Evolutionary conservation across 139 green algal genomes (phyloP).

Genomic region (Nannochloris sp.): DNA sequence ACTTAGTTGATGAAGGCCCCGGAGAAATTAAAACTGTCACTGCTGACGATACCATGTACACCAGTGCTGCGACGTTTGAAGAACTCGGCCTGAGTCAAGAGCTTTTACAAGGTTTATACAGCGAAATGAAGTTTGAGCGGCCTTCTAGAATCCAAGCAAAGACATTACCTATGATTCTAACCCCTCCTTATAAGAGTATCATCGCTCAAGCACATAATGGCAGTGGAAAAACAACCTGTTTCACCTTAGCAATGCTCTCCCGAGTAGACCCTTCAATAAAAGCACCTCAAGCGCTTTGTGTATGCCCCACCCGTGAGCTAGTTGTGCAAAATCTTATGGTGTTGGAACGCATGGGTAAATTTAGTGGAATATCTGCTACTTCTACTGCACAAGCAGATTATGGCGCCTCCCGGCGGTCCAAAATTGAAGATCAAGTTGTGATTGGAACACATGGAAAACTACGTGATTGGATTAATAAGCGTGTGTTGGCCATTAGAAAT

Average conservation of each 20-base stretch:
- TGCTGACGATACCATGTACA: constrained; percentile 65
- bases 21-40: constrained; percentile 43
- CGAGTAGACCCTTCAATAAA: constrained; percentile 71
- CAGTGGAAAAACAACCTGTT: constrained; percentile 98
- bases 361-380: constrained; percentile 51
- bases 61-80: constrained; percentile 74
- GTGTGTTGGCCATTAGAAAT: constrained; percentile 54
- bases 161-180: constrained; percentile 95
- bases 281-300: constrained; percentile 86
- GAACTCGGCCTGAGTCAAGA: constrained; percentile 67
- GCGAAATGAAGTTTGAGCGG: constrained; percentile 97
- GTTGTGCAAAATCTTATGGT: constrained; percentile 90
- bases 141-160: constrained; percentile 78
- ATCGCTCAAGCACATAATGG: constrained; percentile 97
- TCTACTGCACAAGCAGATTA: constrained; percentile 33
- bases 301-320: constrained; percentile 96
- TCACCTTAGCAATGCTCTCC: constrained; percentile 93
- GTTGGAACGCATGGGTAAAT: constrained; percentile 84
- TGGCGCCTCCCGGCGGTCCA: background rate
- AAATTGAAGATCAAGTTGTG: constrained; percentile 45
- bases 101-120: constrained; percentile 89
- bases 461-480: constrained; percentile 77
- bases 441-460: constrained; percentile 95
- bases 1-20: constrained; percentile 27
- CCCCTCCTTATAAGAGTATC: constrained; percentile 73